A percentile compares a stretch with the other conserved stretches of the same genome.
Conservation (phyloP, 352 stramenopile genomes). For the Pilasporangium apinafurcum region DNA sequence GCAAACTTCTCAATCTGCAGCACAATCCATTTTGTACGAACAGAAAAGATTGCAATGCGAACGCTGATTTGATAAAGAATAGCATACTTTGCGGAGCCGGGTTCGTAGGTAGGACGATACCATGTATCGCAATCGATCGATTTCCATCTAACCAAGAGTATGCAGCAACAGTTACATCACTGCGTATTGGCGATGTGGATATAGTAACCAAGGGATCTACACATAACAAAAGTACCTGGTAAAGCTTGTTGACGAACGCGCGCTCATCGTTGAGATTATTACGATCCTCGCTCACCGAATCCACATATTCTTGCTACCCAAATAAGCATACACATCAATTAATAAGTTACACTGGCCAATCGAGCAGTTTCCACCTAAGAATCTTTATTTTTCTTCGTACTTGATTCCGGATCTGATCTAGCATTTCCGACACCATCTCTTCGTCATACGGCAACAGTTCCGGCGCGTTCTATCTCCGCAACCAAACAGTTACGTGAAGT, state of each 20-base stretch:
- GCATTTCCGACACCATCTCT: conserved; percentile 76
- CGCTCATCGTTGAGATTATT: conserved; percentile 62
- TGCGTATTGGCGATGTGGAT: not conserved
- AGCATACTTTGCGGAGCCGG: conserved; percentile 54
- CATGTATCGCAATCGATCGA: conserved; percentile 82
- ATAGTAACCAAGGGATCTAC: not conserved
- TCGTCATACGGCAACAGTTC: conserved; percentile 72
- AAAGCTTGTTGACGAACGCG: conserved; percentile 80
- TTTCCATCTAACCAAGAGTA: conserved; percentile 56
- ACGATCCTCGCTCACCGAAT: conserved; percentile 69
- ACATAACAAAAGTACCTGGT: conserved; percentile 29
- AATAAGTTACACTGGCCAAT: not conserved
- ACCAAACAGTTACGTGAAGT: not conserved
- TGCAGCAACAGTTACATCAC: not conserved
- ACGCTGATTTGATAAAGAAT: not conserved
- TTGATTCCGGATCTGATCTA: conserved; percentile 81
- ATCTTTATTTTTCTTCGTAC: conserved; percentile 8
- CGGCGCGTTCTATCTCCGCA: conserved; percentile 50
- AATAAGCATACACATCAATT: not conserved
- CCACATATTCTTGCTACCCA: conserved; percentile 76
- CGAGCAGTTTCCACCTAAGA: not conserved
- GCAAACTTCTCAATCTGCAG: conserved; percentile 74
- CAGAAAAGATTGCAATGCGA: not conserved
- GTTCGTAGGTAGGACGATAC: conserved; percentile 77
- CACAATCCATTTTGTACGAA: not conserved